Conservation (phyloP, 1,284 basidiomycete genomes). For the Microbotryum scabiosae region DNA sequence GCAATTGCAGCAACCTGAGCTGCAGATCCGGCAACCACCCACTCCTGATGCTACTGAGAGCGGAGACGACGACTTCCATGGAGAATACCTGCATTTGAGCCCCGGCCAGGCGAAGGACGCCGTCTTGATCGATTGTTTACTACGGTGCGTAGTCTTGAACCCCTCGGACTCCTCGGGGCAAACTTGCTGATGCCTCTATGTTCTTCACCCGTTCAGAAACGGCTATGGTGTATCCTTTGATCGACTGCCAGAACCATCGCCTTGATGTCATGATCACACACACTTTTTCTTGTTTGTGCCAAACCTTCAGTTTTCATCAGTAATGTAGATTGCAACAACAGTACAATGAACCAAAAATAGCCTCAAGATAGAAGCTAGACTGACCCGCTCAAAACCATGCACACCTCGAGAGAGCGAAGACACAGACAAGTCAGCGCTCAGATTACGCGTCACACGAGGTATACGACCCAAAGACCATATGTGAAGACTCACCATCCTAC, state of each 20-base stretch:
- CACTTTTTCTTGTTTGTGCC: too few relatives aligned
- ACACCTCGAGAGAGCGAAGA: not conserved
- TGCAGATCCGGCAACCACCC: not conserved
- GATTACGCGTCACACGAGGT: not conserved
- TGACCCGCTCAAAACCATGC: not conserved
- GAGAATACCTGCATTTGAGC: conserved; percentile 16
- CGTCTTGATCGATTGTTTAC: conserved; percentile 5
- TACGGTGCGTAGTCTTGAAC: conserved; percentile 1
- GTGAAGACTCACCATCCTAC: conserved; percentile 7
- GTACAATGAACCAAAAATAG: too few relatives aligned
- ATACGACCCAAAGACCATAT: too few relatives aligned
- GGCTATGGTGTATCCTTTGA: conserved; percentile 17
- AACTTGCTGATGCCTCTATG: not conserved
- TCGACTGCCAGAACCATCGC: too few relatives aligned
- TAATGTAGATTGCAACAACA: too few relatives aligned
- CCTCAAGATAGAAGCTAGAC: too few relatives aligned
- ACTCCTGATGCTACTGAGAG: not conserved
- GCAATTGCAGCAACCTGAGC: not conserved
- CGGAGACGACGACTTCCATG: not conserved
- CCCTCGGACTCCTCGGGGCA: not conserved
- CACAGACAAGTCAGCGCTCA: not conserved
- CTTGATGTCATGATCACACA: too few relatives aligned
- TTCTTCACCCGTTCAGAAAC: not conserved
- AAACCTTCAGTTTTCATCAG: too few relatives aligned
- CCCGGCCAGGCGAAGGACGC: conserved; percentile 10